These are phyloP conservation scores for Triticum urartu DNA, from an alignment of 176 grass and related monocot species.

Conservation along the genomic window DNA sequence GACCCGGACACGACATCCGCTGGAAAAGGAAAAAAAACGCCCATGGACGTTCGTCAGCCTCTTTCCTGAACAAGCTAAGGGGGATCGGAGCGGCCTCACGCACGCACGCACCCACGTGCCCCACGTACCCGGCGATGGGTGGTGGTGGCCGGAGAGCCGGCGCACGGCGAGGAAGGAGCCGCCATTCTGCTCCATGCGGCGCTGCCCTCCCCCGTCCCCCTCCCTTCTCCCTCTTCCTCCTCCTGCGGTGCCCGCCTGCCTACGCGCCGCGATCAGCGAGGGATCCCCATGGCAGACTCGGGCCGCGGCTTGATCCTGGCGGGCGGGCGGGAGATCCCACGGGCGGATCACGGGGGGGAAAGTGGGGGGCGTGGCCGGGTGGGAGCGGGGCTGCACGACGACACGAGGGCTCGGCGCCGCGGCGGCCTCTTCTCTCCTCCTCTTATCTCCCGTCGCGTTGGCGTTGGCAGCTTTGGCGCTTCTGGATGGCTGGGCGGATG, in stretches of 20 bases:
- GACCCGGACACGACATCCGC: constrained; percentile 83
- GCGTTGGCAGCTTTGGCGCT: constrained; percentile 30
- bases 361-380: neutral
- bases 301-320: constrained; percentile 32
- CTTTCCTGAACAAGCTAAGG: neutral
- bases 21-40: neutral
- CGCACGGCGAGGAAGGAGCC: constrained; percentile 70
- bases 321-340: constrained; percentile 33
- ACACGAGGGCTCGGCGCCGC: constrained; percentile 31
- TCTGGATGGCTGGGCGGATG: neutral
- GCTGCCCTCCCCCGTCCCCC: neutral
- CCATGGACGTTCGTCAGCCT: neutral
- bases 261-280: constrained; percentile 42
- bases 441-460: neutral
- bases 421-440: neutral
- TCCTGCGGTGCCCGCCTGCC: neutral
- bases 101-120: neutral
- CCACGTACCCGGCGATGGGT: constrained; percentile 49
- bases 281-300: constrained; percentile 11
- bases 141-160: constrained; percentile 54
- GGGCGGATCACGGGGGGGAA: constrained; percentile 30
- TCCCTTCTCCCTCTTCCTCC: neutral
- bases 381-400: neutral
- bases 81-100: neutral
- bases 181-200: constrained; percentile 50